These are phyloP conservation scores for Geoglossum cookeanum DNA, from an alignment of 2,329 filamentous ascomycete species.

Conservation along the genomic window DNA sequence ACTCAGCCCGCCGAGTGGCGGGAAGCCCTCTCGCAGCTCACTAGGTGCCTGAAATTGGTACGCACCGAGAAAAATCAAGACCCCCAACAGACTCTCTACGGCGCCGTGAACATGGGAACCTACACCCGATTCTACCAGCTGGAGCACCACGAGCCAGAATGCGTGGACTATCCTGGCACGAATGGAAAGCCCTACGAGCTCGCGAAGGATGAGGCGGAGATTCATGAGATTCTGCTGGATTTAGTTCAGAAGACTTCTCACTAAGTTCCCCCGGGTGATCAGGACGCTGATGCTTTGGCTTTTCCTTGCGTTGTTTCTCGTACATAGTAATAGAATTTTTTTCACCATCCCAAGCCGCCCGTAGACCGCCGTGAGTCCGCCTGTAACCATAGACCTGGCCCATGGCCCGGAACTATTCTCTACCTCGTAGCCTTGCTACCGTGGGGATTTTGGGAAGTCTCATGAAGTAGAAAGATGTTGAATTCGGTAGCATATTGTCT, in stretches of 20 bases:
- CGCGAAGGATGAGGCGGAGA: conserved; percentile 3
- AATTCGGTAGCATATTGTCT: too few species aligned
- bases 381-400: background rate
- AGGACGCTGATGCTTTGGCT: background rate
- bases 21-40: background rate
- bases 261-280: background rate
- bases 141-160: background rate
- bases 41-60: background rate
- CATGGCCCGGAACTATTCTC: background rate
- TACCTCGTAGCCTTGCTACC: too few species aligned
- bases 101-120: conserved; percentile 2
- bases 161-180: background rate
- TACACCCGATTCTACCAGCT: conserved; percentile 4
- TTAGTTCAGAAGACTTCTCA: conserved; percentile 3
- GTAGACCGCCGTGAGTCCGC: background rate
- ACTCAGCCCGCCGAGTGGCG: background rate
- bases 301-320: background rate
- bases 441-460: too few species aligned
- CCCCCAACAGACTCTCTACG: background rate
- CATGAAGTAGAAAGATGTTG: too few species aligned
- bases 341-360: background rate
- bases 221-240: conserved; percentile 3
- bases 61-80: background rate
- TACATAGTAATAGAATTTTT: background rate
- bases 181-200: background rate